Conservation (phyloP, 192 early-diverging fungal species). For the Piromyces sp. region DNA sequence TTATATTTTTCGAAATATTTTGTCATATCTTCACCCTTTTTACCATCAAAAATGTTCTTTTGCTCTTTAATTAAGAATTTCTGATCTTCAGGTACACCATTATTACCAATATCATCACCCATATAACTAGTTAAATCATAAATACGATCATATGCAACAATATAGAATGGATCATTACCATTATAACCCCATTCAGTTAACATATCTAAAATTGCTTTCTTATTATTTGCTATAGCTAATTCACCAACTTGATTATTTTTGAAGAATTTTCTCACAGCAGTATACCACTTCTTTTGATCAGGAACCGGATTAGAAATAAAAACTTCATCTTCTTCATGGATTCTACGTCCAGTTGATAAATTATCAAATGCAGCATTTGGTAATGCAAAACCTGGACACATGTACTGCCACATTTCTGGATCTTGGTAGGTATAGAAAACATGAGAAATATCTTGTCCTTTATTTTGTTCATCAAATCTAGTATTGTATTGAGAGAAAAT, state of each 20-base stretch:
- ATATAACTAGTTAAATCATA: background rate
- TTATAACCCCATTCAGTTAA: background rate
- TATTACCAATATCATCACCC: background rate
- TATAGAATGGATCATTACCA: background rate
- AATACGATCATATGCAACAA: background rate
- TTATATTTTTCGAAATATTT: conserved; percentile 33
- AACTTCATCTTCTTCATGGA: background rate
- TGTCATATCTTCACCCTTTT: conserved; percentile 53
- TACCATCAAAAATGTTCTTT: conserved; percentile 43
- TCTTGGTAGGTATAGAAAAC: background rate
- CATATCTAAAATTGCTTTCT: background rate
- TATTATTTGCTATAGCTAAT: background rate
- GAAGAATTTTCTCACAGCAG: background rate
- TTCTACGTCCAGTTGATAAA: background rate
- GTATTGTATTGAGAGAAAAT: background rate
- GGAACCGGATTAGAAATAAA: background rate
- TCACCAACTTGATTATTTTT: background rate
- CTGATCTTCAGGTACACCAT: background rate
- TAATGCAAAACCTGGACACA: background rate
- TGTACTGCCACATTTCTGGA: background rate
- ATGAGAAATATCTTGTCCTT: background rate
- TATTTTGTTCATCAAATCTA: background rate
- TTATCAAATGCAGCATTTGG: background rate
- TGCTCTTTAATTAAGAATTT: conserved; percentile 23
- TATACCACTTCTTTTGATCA: background rate